These are phyloP conservation scores for Colletotrichum aenigma DNA, from an alignment of 2,329 filamentous ascomycete genomes.

Conservation along the genomic window DNA sequence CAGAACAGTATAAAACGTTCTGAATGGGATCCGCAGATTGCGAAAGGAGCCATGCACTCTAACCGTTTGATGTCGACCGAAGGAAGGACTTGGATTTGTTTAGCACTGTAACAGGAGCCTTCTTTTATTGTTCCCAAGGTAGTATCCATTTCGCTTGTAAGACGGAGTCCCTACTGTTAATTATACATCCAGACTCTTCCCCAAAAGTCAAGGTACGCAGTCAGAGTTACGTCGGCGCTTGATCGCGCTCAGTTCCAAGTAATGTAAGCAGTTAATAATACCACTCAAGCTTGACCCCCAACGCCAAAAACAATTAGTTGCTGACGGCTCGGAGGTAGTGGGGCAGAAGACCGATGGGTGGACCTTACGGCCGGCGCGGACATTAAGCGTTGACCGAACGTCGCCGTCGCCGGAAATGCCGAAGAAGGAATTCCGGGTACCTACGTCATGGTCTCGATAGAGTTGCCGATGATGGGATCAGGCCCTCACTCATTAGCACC, in stretches of 20 bases:
- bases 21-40: fast-evolving
- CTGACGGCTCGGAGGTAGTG: neutral
- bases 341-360: neutral
- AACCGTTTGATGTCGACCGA: neutral
- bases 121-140: too few relatives aligned
- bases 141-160: neutral
- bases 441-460: neutral
- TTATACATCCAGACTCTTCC: neutral
- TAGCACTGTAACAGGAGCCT: neutral
- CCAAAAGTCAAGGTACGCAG: neutral
- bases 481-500: neutral
- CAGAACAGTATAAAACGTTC: neutral
- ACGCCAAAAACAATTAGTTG: neutral
- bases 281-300: neutral
- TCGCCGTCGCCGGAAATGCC: neutral
- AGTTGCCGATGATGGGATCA: neutral
- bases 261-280: neutral
- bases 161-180: neutral
- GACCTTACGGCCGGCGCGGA: neutral
- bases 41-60: neutral
- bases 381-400: neutral
- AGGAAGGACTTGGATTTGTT: neutral
- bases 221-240: neutral
- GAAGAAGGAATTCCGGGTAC: neutral
- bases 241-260: neutral